phyloP scores from a whole-genome alignment of 202 grass and related monocot genomes.

The Brachypodium distachyon region DNA sequence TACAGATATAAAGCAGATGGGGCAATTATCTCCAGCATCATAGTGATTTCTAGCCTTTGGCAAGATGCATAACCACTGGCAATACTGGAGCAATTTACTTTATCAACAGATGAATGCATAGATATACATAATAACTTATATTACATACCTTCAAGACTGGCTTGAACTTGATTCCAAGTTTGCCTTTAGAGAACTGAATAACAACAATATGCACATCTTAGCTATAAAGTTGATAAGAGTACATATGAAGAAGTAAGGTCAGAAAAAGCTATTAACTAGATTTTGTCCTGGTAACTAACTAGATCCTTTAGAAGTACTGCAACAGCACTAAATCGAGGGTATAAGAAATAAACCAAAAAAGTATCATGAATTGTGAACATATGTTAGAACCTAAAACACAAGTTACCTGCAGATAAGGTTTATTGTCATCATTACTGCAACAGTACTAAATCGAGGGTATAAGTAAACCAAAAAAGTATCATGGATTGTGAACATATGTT shows the following conservation, averaged over 20 bases:
- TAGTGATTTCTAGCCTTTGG: neutral
- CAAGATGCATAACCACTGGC: neutral
- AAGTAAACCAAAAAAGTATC: neutral
- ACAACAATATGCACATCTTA: slow-evolving; percentile 6
- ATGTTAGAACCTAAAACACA: neutral
- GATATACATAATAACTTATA: neutral
- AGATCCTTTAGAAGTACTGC: neutral
- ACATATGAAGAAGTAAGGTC: neutral
- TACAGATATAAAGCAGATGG: neutral
- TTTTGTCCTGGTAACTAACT: neutral
- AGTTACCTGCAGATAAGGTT: no score
- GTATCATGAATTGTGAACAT: neutral
- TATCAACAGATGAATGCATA: slow-evolving; percentile 1
- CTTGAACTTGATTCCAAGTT: slow-evolving; percentile 90
- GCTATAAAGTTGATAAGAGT: neutral
- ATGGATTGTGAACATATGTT: neutral
- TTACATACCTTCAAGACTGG: slow-evolving; percentile 82
- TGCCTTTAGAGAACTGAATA: slow-evolving; percentile 81
- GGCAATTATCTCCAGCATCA: neutral
- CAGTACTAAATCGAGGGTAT: neutral
- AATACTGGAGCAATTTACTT: neutral
- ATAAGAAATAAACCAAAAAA: neutral
- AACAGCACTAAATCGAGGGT: neutral
- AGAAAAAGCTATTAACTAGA: neutral
- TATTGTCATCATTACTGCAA: no score